These are phyloP conservation scores for Neurospora sp. DNA, from an alignment of 495 filamentous ascomycete species.

Conservation along the genomic window DNA sequence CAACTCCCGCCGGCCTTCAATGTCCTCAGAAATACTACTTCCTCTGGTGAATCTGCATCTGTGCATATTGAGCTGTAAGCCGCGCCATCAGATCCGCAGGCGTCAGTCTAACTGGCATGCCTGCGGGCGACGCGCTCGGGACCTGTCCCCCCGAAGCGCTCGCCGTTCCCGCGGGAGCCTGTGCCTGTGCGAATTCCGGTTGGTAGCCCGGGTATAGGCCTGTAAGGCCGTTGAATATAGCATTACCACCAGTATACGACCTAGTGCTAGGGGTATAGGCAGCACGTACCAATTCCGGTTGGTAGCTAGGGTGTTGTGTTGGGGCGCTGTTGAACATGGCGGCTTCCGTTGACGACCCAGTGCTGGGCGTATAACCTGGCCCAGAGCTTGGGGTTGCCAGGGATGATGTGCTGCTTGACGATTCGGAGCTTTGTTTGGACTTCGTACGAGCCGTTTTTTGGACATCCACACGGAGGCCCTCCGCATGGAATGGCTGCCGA, in stretches of 20 bases:
- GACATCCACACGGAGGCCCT: neutral
- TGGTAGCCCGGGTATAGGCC: neutral
- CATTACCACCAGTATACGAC: too few relatives aligned
- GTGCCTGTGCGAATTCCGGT: neutral
- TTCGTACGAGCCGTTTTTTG: too few relatives aligned
- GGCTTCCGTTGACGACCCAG: neutral
- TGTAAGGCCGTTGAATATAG: neutral
- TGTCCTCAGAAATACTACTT: neutral
- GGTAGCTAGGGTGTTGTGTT: neutral
- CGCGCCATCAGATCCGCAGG: neutral
- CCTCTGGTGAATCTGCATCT: neutral
- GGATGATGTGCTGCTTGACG: neutral
- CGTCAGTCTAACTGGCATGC: neutral
- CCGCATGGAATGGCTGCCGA: neutral
- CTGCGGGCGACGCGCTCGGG: neutral
- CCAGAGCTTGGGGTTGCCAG: neutral
- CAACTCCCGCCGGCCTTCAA: neutral
- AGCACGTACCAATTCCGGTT: neutral
- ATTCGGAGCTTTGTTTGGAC: too few relatives aligned
- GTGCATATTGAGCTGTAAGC: neutral
- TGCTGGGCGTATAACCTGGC: neutral
- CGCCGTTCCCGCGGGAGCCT: neutral
- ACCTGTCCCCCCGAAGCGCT: neutral
- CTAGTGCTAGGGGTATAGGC: too few relatives aligned
- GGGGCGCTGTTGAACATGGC: neutral